A percentile compares a stretch with the other conserved stretches of the same genome.
These are phyloP conservation scores for Botrytis sinoallii DNA, from an alignment of 2,329 filamentous ascomycete genomes.

Conservation along the genomic window DNA sequence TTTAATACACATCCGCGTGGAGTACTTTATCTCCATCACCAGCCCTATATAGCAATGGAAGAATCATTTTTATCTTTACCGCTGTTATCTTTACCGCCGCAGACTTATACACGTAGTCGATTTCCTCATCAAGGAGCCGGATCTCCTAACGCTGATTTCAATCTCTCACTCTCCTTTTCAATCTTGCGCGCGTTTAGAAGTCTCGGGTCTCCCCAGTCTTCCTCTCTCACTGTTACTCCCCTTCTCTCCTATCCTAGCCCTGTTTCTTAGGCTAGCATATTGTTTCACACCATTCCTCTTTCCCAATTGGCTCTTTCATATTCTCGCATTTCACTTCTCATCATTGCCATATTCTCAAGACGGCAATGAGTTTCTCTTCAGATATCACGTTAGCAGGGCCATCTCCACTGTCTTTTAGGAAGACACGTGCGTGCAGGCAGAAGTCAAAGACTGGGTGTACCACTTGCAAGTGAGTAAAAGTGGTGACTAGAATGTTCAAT, in stretches of 20 bases:
- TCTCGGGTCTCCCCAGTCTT: not conserved
- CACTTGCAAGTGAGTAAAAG: slow-evolving; percentile 20
- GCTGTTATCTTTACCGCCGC: slow-evolving; percentile 1
- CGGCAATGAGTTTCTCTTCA: slow-evolving; percentile 14
- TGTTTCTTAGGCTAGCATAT: slow-evolving; percentile 2
- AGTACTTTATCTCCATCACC: slow-evolving; percentile 1
- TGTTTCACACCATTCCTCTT: not conserved
- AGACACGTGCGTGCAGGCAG: slow-evolving; percentile 33
- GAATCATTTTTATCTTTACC: not conserved
- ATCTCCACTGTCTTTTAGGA: slow-evolving; percentile 7
- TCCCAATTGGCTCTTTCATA: not conserved
- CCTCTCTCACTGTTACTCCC: not conserved
- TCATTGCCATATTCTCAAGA: slow-evolving; percentile 18
- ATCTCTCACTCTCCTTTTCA: not conserved
- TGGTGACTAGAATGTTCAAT: not conserved
- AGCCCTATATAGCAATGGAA: not conserved
- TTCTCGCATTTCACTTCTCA: not conserved
- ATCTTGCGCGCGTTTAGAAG: not conserved
- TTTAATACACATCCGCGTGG: not conserved
- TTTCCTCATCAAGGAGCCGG: slow-evolving; percentile 13
- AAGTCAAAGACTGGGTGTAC: slow-evolving; percentile 22
- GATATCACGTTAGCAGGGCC: not conserved
- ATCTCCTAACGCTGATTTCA: slow-evolving; percentile 4
- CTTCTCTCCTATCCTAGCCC: not conserved
- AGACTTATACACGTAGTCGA: slow-evolving; percentile 10